Evolutionary conservation across 2,329 filamentous ascomycete genomes (phyloP).

Genomic region (Xylaria sp.): DNA sequence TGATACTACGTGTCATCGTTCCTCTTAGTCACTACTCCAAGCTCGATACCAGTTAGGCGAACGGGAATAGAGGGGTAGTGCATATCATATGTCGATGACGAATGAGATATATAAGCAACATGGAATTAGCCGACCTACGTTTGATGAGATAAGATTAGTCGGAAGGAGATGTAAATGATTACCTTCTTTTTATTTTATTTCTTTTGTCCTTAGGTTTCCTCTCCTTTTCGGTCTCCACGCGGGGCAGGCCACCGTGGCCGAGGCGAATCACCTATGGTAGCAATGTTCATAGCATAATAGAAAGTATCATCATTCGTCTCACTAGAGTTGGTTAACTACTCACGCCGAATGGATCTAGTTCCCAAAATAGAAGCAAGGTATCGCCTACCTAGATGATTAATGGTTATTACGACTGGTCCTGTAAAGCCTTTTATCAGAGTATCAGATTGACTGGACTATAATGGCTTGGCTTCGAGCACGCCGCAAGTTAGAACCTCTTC

Average conservation of each 20-base stretch:
- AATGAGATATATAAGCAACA: not conserved
- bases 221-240: not conserved
- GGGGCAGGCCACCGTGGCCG: not conserved
- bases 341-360: not conserved
- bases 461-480: constrained; percentile 42
- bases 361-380: not conserved
- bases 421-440: not conserved
- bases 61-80: not conserved
- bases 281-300: not conserved
- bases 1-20: not conserved
- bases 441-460: not conserved
- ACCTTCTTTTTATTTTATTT: not conserved
- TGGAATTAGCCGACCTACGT: not conserved
- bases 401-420: not conserved
- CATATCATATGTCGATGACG: not conserved
- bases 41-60: not conserved
- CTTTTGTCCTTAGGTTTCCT: not conserved
- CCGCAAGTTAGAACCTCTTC: constrained; percentile 44
- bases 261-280: not conserved
- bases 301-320: not conserved
- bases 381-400: not conserved
- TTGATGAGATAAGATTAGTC: not conserved
- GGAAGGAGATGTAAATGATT: not conserved
- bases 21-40: not conserved
- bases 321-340: not conserved